Evolutionary conservation across 2,329 filamentous ascomycete species (phyloP).

Genomic region (Fusarium poae): DNA sequence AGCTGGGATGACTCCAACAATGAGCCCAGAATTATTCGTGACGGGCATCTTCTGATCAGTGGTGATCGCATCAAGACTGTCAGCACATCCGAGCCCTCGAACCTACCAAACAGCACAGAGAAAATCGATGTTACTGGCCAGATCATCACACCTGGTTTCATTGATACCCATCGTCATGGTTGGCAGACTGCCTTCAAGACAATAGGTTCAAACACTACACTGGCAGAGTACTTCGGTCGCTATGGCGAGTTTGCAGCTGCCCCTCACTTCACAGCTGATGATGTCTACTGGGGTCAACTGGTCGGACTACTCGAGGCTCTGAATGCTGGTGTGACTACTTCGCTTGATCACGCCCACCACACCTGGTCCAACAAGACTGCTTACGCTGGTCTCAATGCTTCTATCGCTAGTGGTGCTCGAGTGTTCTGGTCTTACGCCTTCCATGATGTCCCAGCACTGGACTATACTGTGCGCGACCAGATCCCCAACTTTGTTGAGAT

Average conservation of each 20-base stretch:
- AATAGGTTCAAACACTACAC: conserved; percentile 63
- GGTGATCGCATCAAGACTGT: conserved; percentile 21
- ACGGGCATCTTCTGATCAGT: conserved; percentile 14
- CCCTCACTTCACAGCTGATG: conserved; percentile 55
- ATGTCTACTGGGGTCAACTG: conserved; percentile 62
- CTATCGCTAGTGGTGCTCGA: conserved; percentile 62
- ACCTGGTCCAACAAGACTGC: conserved; percentile 60
- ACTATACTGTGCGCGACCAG: conserved; percentile 55
- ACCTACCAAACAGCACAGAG: conserved; percentile 49
- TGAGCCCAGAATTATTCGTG: conserved; percentile 1
- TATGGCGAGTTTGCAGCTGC: conserved; percentile 54
- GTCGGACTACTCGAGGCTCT: conserved; percentile 63
- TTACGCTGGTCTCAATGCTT: conserved; percentile 60
- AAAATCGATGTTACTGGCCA: conserved; percentile 63
- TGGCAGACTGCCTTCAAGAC: conserved; percentile 70
- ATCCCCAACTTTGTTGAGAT: conserved; percentile 57
- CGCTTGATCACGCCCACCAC: conserved; percentile 66
- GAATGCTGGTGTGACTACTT: conserved; percentile 66
- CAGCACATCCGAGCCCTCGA: background rate
- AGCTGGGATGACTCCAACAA: conserved; percentile 24
- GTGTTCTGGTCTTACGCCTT: conserved; percentile 63
- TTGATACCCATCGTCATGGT: conserved; percentile 68
- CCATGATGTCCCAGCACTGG: conserved; percentile 49
- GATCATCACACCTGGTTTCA: conserved; percentile 67
- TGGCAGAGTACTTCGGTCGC: conserved; percentile 62